phyloP scores from a whole-genome alignment of 768 basidiomycete genomes.

The Agrocybe pediades region DNA sequence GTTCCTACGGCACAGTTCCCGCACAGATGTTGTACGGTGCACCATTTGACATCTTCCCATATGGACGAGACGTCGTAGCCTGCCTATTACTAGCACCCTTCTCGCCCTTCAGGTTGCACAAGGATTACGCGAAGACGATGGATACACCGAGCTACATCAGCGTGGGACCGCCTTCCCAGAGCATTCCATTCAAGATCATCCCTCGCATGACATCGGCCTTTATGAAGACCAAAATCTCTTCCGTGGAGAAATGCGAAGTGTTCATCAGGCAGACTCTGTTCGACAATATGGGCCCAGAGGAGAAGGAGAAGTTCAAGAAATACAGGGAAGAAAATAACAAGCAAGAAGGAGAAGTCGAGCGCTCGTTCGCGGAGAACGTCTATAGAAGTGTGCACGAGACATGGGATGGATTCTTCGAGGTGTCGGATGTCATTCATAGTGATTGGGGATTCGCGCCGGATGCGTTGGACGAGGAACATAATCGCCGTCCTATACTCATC shows the following conservation, averaged over 20 bases:
- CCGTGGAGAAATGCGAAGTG: conserved; percentile 39
- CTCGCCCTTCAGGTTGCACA: conserved; percentile 49
- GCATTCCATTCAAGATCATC: conserved; percentile 42
- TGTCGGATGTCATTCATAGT: conserved; percentile 42
- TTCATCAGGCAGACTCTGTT: conserved; percentile 41
- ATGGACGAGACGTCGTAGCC: conserved; percentile 45
- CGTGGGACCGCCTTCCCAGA: conserved; percentile 43
- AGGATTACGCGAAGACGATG: conserved; percentile 45
- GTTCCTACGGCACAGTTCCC: conserved; percentile 54
- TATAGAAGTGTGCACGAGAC: conserved; percentile 48
- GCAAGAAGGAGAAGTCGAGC: conserved; percentile 45
- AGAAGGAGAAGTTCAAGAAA: conserved; percentile 34
- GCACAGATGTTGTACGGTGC: conserved; percentile 61
- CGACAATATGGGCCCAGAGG: conserved; percentile 36
- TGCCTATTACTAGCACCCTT: conserved; percentile 49
- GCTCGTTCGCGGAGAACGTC: conserved; percentile 40
- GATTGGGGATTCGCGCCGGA: conserved; percentile 53
- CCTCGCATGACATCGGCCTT: conserved; percentile 30
- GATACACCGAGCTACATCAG: conserved; percentile 48
- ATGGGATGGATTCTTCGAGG: conserved; percentile 55
- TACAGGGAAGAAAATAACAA: conserved; percentile 44
- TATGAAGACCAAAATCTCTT: conserved; percentile 37
- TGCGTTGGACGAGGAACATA: conserved; percentile 45
- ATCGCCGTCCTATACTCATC: conserved; percentile 45
- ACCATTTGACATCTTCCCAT: conserved; percentile 51